A percentile compares a stretch with the other conserved stretches of the same genome.
Evolutionary conservation across 441 rosid species (phyloP).

Genomic region (Metrosideros polymorpha): DNA sequence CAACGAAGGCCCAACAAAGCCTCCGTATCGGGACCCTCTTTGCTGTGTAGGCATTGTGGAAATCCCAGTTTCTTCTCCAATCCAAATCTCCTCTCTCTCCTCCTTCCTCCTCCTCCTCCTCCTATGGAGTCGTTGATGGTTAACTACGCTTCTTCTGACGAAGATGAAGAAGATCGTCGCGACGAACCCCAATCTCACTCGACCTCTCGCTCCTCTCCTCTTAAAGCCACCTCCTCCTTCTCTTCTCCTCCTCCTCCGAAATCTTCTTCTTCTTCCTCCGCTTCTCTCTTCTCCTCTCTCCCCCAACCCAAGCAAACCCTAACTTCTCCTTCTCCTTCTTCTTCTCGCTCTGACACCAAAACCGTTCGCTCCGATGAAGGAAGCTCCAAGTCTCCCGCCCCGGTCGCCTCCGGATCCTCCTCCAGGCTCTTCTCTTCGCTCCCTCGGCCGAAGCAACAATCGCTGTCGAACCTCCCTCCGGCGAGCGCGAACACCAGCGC

Average conservation of each 20-base stretch:
- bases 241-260: conserved; percentile 13
- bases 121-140: conserved; percentile 72
- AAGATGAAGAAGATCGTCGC: conserved; percentile 34
- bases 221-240: background rate
- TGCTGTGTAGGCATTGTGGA: background rate
- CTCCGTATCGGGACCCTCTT: background rate
- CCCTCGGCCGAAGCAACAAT: conserved; percentile 39
- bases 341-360: conserved; percentile 22
- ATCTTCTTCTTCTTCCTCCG: conserved; percentile 4
- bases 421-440: conserved; percentile 43
- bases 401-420: conserved; percentile 3
- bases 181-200: background rate
- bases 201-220: background rate
- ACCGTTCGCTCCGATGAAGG: background rate
- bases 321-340: conserved; percentile 4
- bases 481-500: conserved; percentile 6
- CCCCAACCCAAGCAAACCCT: conserved; percentile 17
- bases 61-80: background rate
- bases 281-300: conserved; percentile 21
- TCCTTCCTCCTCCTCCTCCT: background rate
- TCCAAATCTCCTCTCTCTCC: background rate
- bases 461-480: conserved; percentile 11
- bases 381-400: conserved; percentile 9
- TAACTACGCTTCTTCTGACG: conserved; percentile 76
- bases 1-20: background rate